These are phyloP conservation scores for Sporisorium exsertum DNA, from an alignment of 1,284 basidiomycete genomes.

Conservation along the genomic window DNA sequence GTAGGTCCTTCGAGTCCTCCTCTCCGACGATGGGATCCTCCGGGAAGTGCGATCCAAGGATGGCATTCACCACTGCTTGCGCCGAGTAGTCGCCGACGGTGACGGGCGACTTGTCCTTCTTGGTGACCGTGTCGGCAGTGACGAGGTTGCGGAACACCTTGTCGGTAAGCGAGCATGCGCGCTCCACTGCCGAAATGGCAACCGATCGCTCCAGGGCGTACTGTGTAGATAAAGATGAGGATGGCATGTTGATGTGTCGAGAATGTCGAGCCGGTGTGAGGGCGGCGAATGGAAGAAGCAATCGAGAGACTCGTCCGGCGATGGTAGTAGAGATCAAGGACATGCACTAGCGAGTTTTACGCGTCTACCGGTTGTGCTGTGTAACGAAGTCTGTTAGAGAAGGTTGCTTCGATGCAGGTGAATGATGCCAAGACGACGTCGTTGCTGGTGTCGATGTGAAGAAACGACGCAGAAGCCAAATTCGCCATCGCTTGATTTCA, in stretches of 20 bases:
- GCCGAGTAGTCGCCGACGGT: slow-evolving; percentile 74
- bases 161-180: slow-evolving; percentile 81
- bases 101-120: slow-evolving; percentile 94
- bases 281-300: not conserved
- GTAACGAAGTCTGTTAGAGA: not conserved
- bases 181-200: slow-evolving; percentile 87
- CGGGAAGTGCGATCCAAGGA: slow-evolving; percentile 76
- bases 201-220: slow-evolving; percentile 76
- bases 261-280: not conserved
- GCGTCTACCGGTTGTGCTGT: not conserved
- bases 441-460: not conserved
- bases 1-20: slow-evolving; percentile 83
- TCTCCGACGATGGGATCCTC: slow-evolving; percentile 91
- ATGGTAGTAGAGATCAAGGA: not conserved
- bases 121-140: slow-evolving; percentile 84
- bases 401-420: not conserved
- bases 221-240: slow-evolving; percentile 27
- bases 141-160: slow-evolving; percentile 90
- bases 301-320: slow-evolving; percentile 14
- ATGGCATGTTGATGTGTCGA: slow-evolving; percentile 30
- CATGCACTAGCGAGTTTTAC: slow-evolving; percentile 21
- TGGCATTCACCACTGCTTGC: slow-evolving; percentile 65
- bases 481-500: slow-evolving; percentile 5
- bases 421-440: not conserved
- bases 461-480: not conserved